A percentile compares a stretch with the other conserved stretches of the same genome.
These are phyloP conservation scores for Globisporangium spiculum DNA, from an alignment of 352 stramenopile species.

Conservation along the genomic window DNA sequence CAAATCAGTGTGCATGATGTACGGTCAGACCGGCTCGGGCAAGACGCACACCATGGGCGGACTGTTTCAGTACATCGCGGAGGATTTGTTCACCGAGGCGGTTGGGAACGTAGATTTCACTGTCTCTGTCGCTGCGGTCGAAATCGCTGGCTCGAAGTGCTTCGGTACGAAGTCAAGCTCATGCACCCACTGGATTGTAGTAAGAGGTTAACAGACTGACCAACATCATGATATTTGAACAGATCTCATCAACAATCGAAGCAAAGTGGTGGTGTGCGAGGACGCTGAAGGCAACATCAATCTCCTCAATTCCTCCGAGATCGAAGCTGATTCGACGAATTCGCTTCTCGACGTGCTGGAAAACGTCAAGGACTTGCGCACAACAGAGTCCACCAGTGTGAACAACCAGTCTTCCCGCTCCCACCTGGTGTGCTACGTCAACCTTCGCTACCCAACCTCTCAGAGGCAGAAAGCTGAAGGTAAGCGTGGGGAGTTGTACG, in stretches of 20 bases:
- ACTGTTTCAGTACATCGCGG: conserved; percentile 71
- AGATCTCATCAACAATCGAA: conserved; percentile 48
- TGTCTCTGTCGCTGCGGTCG: conserved; percentile 48
- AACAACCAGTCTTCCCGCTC: conserved; percentile 76
- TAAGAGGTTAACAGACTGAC: background rate
- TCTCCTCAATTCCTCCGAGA: conserved; percentile 58
- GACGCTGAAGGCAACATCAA: conserved; percentile 59
- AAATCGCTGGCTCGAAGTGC: conserved; percentile 67
- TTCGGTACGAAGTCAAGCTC: conserved; percentile 31
- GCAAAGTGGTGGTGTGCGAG: conserved; percentile 72
- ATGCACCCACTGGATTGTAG: background rate
- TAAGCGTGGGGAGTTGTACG: conserved; percentile 30
- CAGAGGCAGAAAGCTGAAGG: conserved; percentile 6
- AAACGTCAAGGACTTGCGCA: conserved; percentile 60
- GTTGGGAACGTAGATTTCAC: conserved; percentile 48
- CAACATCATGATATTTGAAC: background rate
- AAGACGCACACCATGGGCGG: conserved; percentile 87
- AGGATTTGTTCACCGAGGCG: conserved; percentile 59
- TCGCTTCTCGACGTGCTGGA: conserved; percentile 61
- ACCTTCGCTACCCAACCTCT: conserved; percentile 29
- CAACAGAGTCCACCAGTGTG: conserved; percentile 77
- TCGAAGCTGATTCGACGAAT: conserved; percentile 53
- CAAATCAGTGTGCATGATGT: conserved; percentile 86
- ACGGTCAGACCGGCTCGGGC: conserved; percentile 61
- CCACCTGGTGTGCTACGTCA: conserved; percentile 68